phyloP scores from a whole-genome alignment of 768 basidiomycete genomes.

The Boletus huronensis region DNA sequence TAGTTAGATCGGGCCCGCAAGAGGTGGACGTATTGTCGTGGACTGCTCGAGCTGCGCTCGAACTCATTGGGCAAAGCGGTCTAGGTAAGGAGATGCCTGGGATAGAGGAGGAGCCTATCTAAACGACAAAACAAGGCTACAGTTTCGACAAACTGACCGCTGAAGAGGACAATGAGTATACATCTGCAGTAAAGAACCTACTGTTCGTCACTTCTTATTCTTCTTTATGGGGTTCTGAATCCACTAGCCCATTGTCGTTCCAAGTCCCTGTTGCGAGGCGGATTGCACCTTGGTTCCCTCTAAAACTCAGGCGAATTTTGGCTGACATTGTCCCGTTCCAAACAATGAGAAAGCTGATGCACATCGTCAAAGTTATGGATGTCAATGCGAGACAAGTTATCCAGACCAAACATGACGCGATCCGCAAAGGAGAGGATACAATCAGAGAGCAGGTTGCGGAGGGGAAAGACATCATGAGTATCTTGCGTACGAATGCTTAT shows the following conservation, averaged over 20 bases:
- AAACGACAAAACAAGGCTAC: not conserved
- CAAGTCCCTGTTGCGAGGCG: not conserved
- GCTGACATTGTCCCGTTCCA: not conserved
- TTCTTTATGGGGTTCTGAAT: not conserved
- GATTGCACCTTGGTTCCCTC: not conserved
- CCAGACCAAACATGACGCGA: not conserved
- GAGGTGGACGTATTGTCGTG: too few species aligned
- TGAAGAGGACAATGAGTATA: not conserved
- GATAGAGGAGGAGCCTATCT: not conserved
- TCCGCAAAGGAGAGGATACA: not conserved
- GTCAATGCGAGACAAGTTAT: not conserved
- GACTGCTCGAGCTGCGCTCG: too few species aligned
- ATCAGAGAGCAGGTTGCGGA: not conserved
- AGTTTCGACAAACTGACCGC: not conserved
- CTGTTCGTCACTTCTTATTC: not conserved
- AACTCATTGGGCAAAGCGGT: not conserved
- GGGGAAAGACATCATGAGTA: not conserved
- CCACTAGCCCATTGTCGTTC: not conserved
- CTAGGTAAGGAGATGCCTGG: not conserved
- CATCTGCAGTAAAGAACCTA: not conserved
- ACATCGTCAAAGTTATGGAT: not conserved
- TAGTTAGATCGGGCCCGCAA: too few species aligned
- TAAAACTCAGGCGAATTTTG: not conserved
- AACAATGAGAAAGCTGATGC: not conserved
- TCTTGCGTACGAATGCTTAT: not conserved